phyloP scores from a whole-genome alignment of 2,329 filamentous ascomycete genomes.

The Canariomyces notabilis region DNA sequence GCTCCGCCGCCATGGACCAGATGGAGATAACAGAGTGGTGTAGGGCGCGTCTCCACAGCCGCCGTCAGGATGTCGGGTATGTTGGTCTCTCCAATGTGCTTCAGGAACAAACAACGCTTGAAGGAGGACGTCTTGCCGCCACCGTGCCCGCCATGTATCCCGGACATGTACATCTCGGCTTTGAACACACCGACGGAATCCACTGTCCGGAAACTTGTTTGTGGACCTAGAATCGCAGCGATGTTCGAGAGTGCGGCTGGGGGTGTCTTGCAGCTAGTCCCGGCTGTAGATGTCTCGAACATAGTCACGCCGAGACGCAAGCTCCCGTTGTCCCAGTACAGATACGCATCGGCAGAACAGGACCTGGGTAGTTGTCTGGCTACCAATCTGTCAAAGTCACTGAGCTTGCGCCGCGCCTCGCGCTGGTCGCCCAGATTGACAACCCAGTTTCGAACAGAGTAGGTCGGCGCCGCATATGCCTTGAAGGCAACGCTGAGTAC shows the following conservation, averaged over 20 bases:
- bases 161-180: slow-evolving; percentile 55
- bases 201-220: slow-evolving; percentile 32
- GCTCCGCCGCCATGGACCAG: slow-evolving; percentile 55
- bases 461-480: slow-evolving; percentile 38
- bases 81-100: slow-evolving; percentile 35
- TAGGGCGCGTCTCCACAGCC: slow-evolving; percentile 45
- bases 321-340: slow-evolving; percentile 44
- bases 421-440: slow-evolving; percentile 29
- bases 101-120: slow-evolving; percentile 59
- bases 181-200: slow-evolving; percentile 51
- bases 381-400: slow-evolving; percentile 35
- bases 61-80: slow-evolving; percentile 36
- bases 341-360: slow-evolving; percentile 50
- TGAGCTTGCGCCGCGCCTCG: slow-evolving; percentile 35
- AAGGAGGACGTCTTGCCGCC: slow-evolving; percentile 58
- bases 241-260: slow-evolving; percentile 12
- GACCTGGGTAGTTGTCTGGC: slow-evolving; percentile 37
- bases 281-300: slow-evolving; percentile 36
- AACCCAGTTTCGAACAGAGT: slow-evolving; percentile 38
- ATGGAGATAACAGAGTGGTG: slow-evolving; percentile 56
- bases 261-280: slow-evolving; percentile 8
- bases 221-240: slow-evolving; percentile 30
- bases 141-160: slow-evolving; percentile 54
- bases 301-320: slow-evolving; percentile 49
- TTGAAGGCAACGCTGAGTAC: slow-evolving; percentile 50